Evolutionary conservation across 192 early-diverging fungal species (phyloP).

Genomic region (Chytriomyces confervae): DNA sequence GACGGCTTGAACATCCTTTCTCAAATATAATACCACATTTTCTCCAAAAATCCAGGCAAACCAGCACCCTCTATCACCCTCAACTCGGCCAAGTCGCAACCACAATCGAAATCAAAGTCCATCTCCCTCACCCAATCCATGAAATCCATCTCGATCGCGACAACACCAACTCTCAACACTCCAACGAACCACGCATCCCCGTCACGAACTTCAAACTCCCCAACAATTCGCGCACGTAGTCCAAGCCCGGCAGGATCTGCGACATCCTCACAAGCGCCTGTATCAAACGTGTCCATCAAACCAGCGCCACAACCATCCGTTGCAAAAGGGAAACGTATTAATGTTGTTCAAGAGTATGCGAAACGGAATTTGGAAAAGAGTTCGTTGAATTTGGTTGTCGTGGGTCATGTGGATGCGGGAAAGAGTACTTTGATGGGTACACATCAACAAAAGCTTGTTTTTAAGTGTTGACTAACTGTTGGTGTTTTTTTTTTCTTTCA

Average conservation of each 20-base stretch:
- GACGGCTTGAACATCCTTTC: conserved; percentile 41
- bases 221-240: not conserved
- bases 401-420: conserved; percentile 96
- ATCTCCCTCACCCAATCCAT: conserved; percentile 15
- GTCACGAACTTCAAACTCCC: not conserved
- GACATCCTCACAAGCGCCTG: not conserved
- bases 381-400: conserved; percentile 83
- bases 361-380: conserved; percentile 72
- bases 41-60: conserved; percentile 20
- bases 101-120: not conserved
- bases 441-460: not conserved
- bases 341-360: conserved; percentile 73
- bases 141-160: conserved; percentile 24
- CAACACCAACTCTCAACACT: not conserved
- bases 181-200: not conserved
- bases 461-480: not conserved
- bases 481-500: not conserved
- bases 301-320: conserved; percentile 14
- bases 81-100: not conserved
- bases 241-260: not conserved
- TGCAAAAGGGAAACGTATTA: conserved; percentile 59
- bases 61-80: not conserved
- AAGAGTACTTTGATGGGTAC: conserved; percentile 92
- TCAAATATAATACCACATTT: conserved; percentile 47
- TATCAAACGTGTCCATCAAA: not conserved